Base-by-base conservation (phyloP, 1,284 basidiomycete genomes). In the Cutaneotrichosporon dermatis region DNA sequence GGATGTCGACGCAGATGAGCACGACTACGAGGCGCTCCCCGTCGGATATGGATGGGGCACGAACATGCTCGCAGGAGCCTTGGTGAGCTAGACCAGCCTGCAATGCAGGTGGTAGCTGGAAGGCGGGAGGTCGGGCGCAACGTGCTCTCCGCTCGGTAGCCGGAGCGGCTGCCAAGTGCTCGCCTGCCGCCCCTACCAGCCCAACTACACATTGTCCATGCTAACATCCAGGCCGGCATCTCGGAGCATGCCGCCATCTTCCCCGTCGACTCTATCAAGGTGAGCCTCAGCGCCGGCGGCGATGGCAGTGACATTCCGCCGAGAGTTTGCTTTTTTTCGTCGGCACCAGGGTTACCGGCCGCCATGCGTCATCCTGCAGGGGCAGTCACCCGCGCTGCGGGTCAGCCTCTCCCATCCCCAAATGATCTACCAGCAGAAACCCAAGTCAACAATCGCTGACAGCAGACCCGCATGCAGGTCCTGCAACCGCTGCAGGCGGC, bases 171-270 rank as follows among this genome's bases (percentile, higher is more conserved):
- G 25, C 25, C 25, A 25, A 25, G 25, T 25, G 25, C 25, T 25
- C 25, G 25, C 25, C 25, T 25, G 25, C 25, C 25, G 25, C 25
- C 25, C 25, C 25, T 25, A 25, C 25, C 25, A 25, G 25, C 25
- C 25, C 25, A 25, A 25, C 25, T 25, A 25, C 25, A 25, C 25
- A 25, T 25, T 25, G 25, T 25, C 25, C 25, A 25, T 25, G 41
- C 55, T 56, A 33, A 56, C 48, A 59, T 40, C 4, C 75, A 94
- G 91, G 95, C 96, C 68, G 96, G 96, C 63, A 99, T 99, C 70
- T 93, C 92, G 57, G 96, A 99, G 79, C 96, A 99, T 80, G 91
- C 94, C 34, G 92, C 96, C 75, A 99, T 99, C 89, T 99, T 92
- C 76, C 96, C 96, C 4, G 83, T 99, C 65, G 96, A 99, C 80